A percentile compares a stretch with the other conserved stretches of the same genome.
Conservation (phyloP, 169 alveolate species). For the Cryptosporidium felis region DNA sequence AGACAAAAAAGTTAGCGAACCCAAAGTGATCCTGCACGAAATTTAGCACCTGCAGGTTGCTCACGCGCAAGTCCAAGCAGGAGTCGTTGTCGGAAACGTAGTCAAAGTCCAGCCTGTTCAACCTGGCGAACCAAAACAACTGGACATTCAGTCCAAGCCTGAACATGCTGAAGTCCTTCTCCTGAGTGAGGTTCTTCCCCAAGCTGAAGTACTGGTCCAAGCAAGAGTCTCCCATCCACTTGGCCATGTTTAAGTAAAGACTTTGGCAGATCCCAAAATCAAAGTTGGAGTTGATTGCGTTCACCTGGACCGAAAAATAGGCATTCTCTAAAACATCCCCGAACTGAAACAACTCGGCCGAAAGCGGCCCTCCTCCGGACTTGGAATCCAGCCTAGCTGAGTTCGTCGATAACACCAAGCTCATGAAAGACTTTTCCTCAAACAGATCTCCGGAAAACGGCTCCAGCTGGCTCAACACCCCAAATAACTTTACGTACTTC, state of each 20-base stretch:
- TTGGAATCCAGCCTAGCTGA: slow-evolving; percentile 46
- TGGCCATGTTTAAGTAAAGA: not conserved
- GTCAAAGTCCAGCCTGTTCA: slow-evolving; percentile 45
- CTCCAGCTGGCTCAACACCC: slow-evolving; percentile 25
- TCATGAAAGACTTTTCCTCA: slow-evolving; percentile 56
- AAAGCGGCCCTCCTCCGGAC: not conserved
- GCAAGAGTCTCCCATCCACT: slow-evolving; percentile 16
- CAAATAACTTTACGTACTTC: slow-evolving; percentile 41
- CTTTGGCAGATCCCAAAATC: slow-evolving; percentile 29
- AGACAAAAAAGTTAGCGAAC: not conserved
- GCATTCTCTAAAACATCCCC: slow-evolving; percentile 1
- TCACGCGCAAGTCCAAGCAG: not conserved
- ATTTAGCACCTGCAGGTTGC: not conserved
- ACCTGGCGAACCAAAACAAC: slow-evolving; percentile 43
- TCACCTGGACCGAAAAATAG: slow-evolving; percentile 17
- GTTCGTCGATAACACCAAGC: slow-evolving; percentile 42
- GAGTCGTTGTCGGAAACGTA: slow-evolving; percentile 6
- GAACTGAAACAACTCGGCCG: slow-evolving; percentile 1
- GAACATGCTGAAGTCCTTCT: slow-evolving; percentile 28
- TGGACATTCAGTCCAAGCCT: slow-evolving; percentile 23
- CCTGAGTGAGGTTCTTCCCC: slow-evolving; percentile 13
- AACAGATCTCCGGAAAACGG: slow-evolving; percentile 19
- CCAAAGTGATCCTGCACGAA: slow-evolving; percentile 35
- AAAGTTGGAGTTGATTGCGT: slow-evolving; percentile 32
- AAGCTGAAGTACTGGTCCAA: not conserved